These are phyloP conservation scores for Cladosporium sp. DNA, from an alignment of 2,329 filamentous ascomycete genomes.

Conservation along the genomic window DNA sequence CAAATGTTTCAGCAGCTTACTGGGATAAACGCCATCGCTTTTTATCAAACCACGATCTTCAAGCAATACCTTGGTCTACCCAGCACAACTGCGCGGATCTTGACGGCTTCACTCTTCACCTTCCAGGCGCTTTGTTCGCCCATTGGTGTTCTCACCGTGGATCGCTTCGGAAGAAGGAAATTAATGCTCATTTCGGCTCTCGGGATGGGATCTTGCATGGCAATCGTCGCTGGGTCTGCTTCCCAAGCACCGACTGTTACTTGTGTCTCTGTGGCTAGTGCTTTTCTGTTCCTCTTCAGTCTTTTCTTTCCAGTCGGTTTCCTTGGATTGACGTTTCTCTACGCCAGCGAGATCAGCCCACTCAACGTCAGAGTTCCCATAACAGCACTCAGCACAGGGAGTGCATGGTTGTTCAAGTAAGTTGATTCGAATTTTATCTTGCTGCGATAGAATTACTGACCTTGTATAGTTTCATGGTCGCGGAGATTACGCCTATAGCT, in stretches of 20 bases:
- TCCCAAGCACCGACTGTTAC: constrained; percentile 39
- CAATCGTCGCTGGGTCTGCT: constrained; percentile 51
- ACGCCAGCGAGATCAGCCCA: constrained; percentile 56
- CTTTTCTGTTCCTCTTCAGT: constrained; percentile 58
- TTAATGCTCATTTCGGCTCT: constrained; percentile 51
- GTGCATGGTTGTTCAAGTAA: constrained; percentile 48
- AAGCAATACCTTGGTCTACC: constrained; percentile 34
- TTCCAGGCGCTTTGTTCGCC: constrained; percentile 53
- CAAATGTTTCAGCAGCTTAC: constrained; percentile 51
- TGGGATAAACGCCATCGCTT: constrained; percentile 35
- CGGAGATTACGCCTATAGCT: constrained; percentile 27
- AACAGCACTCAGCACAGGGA: constrained; percentile 53
- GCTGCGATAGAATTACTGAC: neutral
- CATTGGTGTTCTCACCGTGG: constrained; percentile 48
- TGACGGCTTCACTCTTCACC: constrained; percentile 49
- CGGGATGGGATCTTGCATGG: constrained; percentile 51
- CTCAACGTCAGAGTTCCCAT: constrained; percentile 51
- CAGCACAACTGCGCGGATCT: constrained; percentile 36
- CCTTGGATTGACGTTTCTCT: constrained; percentile 57
- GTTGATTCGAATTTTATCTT: neutral
- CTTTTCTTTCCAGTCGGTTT: constrained; percentile 59
- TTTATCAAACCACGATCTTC: constrained; percentile 27
- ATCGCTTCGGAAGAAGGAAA: constrained; percentile 46
- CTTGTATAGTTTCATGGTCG: constrained; percentile 29
- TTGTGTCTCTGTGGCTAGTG: constrained; percentile 50